These are phyloP conservation scores for Leccinum angustisporum DNA, from an alignment of 1,284 basidiomycete species.

Conservation along the genomic window DNA sequence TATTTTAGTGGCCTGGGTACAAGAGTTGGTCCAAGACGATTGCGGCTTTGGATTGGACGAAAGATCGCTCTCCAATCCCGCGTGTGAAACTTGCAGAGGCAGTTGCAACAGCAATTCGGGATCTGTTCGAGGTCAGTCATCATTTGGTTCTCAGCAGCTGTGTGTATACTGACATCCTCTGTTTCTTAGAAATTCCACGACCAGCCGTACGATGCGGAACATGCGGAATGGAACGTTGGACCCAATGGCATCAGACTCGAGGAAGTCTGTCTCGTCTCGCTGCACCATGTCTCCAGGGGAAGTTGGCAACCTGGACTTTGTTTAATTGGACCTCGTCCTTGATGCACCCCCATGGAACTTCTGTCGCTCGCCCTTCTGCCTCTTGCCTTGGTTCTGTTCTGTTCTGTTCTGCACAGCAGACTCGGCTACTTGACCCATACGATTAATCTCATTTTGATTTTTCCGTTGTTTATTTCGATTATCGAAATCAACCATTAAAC, in stretches of 20 bases:
- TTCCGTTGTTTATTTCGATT: not conserved
- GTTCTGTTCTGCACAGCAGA: not conserved
- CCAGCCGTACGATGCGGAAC: conserved; percentile 13
- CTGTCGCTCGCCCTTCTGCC: not conserved
- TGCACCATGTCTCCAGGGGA: conserved; percentile 29
- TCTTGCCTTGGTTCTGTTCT: not conserved
- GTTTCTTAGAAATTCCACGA: conserved; percentile 15
- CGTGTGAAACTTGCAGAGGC: conserved; percentile 42
- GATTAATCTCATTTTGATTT: not conserved
- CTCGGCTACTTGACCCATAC: not conserved
- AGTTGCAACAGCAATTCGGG: conserved; percentile 39
- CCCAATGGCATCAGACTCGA: conserved; percentile 23
- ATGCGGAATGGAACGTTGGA: conserved; percentile 28
- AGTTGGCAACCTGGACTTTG: conserved; percentile 36
- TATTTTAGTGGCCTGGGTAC: conserved; percentile 35
- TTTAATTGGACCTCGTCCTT: conserved; percentile 19
- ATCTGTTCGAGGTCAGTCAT: conserved; percentile 37
- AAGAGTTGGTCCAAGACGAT: conserved; percentile 30
- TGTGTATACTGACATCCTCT: conserved; percentile 6
- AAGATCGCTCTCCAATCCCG: conserved; percentile 29
- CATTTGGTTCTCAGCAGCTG: not conserved
- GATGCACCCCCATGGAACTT: conserved; percentile 1
- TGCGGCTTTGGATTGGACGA: conserved; percentile 33
- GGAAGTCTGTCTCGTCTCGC: conserved; percentile 26
- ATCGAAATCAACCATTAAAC: not conserved